These are phyloP conservation scores for Sphaerulina populicola DNA, from an alignment of 2,329 filamentous ascomycete species.

Conservation along the genomic window DNA sequence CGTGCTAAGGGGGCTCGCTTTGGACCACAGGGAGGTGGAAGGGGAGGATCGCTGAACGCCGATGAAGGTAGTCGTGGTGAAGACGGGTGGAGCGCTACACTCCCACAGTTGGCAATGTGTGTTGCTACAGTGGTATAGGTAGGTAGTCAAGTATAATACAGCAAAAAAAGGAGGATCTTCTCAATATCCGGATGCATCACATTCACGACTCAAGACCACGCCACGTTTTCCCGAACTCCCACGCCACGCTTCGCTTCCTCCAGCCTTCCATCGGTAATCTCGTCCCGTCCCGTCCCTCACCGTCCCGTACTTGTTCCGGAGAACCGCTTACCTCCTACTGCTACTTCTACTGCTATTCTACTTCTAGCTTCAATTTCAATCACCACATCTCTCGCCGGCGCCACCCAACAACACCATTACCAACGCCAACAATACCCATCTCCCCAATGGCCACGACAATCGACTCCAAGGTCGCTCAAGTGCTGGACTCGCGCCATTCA, in stretches of 20 bases:
- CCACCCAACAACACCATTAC: not conserved
- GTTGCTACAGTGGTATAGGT: no score
- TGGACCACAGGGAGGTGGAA: constrained; percentile 1
- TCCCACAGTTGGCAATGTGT: no score
- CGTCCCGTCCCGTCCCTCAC: not conserved
- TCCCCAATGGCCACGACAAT: constrained; percentile 22
- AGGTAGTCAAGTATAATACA: no score
- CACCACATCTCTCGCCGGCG: not conserved
- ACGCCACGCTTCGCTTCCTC: not conserved
- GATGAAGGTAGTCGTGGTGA: constrained; percentile 30
- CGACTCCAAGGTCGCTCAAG: constrained; percentile 45
- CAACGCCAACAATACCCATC: not conserved
- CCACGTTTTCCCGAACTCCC: not conserved
- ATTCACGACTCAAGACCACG: not conserved
- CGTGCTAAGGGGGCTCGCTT: constrained; percentile 21
- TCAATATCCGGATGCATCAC: not conserved
- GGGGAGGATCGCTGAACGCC: constrained; percentile 26
- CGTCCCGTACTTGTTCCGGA: not conserved
- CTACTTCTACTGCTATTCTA: not conserved
- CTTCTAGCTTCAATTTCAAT: not conserved
- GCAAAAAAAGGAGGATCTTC: constrained; percentile 1
- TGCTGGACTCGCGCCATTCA: constrained; percentile 40
- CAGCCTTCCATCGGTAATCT: not conserved
- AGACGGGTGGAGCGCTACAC: not conserved
- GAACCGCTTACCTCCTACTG: not conserved